Evolutionary conservation across 306 rosid species (phyloP), one percentile per base, ranked within the genome.

Genomic region (Lathyrus sativus): DNA sequence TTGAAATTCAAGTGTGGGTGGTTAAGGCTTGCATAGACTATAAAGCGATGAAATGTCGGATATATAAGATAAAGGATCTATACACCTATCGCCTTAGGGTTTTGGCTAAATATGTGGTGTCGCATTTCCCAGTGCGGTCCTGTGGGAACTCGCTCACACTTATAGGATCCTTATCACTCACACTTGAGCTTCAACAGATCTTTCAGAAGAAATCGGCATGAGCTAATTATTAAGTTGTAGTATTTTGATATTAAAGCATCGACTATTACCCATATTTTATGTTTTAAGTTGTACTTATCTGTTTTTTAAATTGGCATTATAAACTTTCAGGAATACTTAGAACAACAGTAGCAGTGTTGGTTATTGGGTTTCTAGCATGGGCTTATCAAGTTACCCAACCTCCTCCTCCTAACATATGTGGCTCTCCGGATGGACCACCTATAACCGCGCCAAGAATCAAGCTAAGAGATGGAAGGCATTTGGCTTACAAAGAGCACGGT

Each of bases 401-500:
- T 81, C 92, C 90, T 74, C 85, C 92, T 24, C 74, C 87, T 3
- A 90, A 87, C 76, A 81, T 71, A 72, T 90, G 97, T 74, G 97
- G 99, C 67, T 76, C 95, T 68, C 74, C 86, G 7, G 85, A 75
- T 68, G 99, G 96, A 22, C 95, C 85, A 1, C 85, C 86, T 33
- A 59, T 90, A 64, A 93, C 97, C 31, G 91, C 91, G 28, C 67
- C 85, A 13, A 85, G 95, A 79, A 82, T 88, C 73, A 86, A 86
- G 73, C 85, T 93, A 54, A 85, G 88, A 65, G 96, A 93, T 78
- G 96, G 96, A 71, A 86, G 99, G 65, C 79, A 87, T 82, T 81
- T 90, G 81, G 95, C 99, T 13, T 95, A 87, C 84, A 78, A 84
- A 66, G 97, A 90, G 83, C 74, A 85, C 13, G 99, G 99, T 29